These are phyloP conservation scores for Dimocarpus longan DNA, from an alignment of 345 rosid species.

Conservation along the genomic window DNA sequence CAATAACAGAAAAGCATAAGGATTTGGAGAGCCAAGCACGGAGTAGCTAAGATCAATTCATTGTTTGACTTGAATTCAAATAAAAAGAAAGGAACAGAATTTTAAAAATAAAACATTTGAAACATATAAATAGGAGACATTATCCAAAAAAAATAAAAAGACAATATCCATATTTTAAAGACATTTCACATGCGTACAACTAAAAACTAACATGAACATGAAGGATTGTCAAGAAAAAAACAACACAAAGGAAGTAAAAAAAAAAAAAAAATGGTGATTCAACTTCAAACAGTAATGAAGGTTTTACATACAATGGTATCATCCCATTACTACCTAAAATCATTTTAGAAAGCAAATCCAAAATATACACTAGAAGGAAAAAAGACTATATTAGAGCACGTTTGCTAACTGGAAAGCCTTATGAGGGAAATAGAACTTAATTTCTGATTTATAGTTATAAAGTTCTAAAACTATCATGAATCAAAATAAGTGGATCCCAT, in stretches of 20 bases:
- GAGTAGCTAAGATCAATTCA: too few species aligned
- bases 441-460: too few species aligned
- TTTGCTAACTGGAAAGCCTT: too few species aligned
- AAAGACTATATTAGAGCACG: background rate
- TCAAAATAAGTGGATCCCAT: too few species aligned
- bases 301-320: background rate
- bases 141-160: background rate
- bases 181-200: background rate
- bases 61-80: background rate
- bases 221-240: too few species aligned
- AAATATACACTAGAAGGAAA: background rate
- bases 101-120: background rate
- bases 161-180: background rate
- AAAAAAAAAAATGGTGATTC: background rate
- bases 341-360: background rate
- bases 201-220: background rate
- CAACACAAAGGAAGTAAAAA: background rate
- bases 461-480: too few species aligned
- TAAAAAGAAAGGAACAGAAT: background rate
- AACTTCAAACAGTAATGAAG: conserved; percentile 1
- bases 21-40: background rate
- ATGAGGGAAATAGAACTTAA: too few species aligned
- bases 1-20: background rate
- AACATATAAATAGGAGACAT: background rate
- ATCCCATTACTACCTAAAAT: background rate